Percentiles rank a stretch among this genome's conserved stretches.
Conservation (phyloP, 768 basidiomycete species). For the Calocybe gangraenosa region DNA sequence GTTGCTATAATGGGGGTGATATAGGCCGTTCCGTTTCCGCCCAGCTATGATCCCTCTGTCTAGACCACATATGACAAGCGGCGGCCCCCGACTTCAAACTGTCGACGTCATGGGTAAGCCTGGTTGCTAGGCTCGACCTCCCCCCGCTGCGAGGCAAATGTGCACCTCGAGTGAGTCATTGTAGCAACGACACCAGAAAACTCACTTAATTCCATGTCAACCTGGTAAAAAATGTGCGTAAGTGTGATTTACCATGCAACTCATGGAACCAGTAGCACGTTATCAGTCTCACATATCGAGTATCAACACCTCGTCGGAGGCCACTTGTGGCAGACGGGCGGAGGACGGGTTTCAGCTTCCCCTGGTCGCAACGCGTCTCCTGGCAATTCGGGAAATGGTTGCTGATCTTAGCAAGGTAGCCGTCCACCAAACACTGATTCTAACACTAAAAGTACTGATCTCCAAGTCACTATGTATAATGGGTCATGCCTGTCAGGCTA, state of each 20-base stretch:
- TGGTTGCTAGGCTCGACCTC: too few relatives aligned
- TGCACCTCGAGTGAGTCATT: not conserved
- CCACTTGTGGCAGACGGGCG: not conserved
- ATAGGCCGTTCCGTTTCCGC: not conserved
- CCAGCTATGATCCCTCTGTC: slow-evolving; percentile 1
- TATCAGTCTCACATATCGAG: too few relatives aligned
- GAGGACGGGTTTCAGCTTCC: slow-evolving; percentile 4
- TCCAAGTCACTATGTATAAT: not conserved
- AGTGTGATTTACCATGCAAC: not conserved
- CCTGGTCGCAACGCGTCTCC: slow-evolving; percentile 10
- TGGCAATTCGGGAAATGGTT: slow-evolving; percentile 1
- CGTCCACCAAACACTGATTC: not conserved
- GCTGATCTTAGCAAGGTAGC: slow-evolving; percentile 7
- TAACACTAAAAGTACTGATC: slow-evolving; percentile 1
- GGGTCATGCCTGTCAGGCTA: not conserved
- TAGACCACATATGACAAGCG: too few relatives aligned
- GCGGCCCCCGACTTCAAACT: not conserved
- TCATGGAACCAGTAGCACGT: not conserved
- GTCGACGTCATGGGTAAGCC: not conserved
- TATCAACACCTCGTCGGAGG: not conserved
- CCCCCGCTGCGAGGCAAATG: not conserved
- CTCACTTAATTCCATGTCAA: too few relatives aligned
- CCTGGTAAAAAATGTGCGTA: too few relatives aligned
- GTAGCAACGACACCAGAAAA: not conserved
- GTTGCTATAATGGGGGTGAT: not conserved